Percentiles rank a stretch among this genome's conserved stretches.
These are phyloP conservation scores for Cutaneotrichosporon sp. DNA, from an alignment of 1,284 basidiomycete genomes.

Conservation along the genomic window DNA sequence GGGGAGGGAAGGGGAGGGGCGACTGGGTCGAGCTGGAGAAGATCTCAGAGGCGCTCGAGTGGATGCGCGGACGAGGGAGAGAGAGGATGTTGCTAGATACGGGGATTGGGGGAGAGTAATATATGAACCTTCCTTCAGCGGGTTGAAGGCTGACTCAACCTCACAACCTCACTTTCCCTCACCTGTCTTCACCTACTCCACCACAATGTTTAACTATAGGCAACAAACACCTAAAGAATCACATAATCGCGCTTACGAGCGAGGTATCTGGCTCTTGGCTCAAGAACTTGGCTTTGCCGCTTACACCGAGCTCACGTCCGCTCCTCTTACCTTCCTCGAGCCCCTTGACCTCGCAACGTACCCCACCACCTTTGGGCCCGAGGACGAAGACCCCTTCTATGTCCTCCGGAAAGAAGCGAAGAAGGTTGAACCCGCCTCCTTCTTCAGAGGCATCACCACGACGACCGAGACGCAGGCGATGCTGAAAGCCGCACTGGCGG, in stretches of 20 bases:
- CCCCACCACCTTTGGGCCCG: conserved; percentile 18
- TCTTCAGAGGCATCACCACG: neutral
- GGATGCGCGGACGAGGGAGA: conserved; percentile 60
- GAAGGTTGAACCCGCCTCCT: neutral
- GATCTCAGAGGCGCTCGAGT: conserved; percentile 66
- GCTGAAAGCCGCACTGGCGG: neutral
- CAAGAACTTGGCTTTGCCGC: neutral
- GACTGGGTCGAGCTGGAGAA: conserved; percentile 63
- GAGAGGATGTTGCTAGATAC: conserved; percentile 63
- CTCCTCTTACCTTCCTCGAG: neutral
- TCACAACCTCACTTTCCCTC: conserved; percentile 1
- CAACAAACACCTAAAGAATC: conserved; percentile 8
- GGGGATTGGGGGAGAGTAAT: conserved; percentile 59
- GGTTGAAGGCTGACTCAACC: neutral
- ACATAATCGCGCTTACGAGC: conserved; percentile 6
- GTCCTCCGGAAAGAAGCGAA: neutral
- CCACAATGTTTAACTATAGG: neutral
- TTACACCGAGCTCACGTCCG: neutral
- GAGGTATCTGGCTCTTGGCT: neutral
- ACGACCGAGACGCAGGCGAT: neutral
- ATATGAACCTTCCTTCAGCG: neutral
- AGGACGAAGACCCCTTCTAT: conserved; percentile 15
- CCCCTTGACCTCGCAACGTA: conserved; percentile 11
- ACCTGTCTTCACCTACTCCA: neutral
- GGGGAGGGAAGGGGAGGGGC: conserved; percentile 43